Conservation (phyloP, 129 eudicot genomes). For the Pseudognaphalium luteoalbum region DNA sequence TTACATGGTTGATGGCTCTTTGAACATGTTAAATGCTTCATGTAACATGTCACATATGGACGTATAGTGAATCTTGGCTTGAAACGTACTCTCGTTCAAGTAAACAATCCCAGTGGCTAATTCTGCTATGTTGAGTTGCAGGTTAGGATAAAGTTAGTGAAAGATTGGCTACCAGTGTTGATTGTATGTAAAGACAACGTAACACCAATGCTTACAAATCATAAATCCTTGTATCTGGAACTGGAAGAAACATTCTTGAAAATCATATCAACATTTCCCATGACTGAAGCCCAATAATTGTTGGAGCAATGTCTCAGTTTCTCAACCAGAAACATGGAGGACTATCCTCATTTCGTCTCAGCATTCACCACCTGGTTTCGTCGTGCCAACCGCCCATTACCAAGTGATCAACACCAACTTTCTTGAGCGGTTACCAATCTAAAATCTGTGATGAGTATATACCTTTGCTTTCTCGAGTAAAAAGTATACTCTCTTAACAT, state of each 20-base stretch:
- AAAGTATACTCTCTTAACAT: no score
- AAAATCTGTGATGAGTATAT: no score
- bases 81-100: no score
- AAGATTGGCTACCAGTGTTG: no score
- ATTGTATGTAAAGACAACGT: constrained; percentile 67
- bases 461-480: no score
- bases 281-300: constrained; percentile 79
- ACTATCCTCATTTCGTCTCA: constrained; percentile 79
- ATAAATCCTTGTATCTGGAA: constrained; percentile 55
- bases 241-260: constrained; percentile 77
- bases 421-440: no score
- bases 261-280: constrained; percentile 77
- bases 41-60: no score
- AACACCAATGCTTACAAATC: constrained; percentile 50
- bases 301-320: constrained; percentile 88
- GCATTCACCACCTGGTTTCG: constrained; percentile 96
- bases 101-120: no score
- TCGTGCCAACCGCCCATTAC: constrained; percentile 58
- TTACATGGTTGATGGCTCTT: not conserved
- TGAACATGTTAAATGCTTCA: not conserved
- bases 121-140: no score
- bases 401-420: no score
- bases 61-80: no score
- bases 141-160: no score
- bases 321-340: constrained; percentile 88